These are phyloP conservation scores for Vigna angularis DNA, from an alignment of 306 rosid species.

Conservation along the genomic window DNA sequence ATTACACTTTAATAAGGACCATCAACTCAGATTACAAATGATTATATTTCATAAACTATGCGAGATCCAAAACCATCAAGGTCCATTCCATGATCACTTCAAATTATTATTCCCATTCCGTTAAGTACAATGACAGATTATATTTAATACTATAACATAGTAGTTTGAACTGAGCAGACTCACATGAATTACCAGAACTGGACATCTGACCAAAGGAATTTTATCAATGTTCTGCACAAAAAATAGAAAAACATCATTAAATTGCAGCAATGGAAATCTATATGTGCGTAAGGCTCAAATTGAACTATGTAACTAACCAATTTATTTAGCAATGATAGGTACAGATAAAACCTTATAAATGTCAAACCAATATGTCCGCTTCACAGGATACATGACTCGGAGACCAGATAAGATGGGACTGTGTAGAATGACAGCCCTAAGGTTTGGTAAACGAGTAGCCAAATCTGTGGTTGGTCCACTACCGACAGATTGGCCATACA, in stretches of 20 bases:
- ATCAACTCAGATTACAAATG: background rate
- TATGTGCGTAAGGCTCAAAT: background rate
- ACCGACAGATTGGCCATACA: slow-evolving; percentile 97
- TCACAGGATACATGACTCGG: slow-evolving; percentile 97
- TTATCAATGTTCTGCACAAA: slow-evolving; percentile 90
- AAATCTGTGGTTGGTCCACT: slow-evolving; percentile 94
- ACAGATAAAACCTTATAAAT: slow-evolving; percentile 79
- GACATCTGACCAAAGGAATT: slow-evolving; percentile 78
- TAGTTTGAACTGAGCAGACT: slow-evolving; percentile 52
- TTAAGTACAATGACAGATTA: background rate
- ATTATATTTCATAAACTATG: background rate
- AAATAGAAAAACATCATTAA: slow-evolving; percentile 35
- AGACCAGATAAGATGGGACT: slow-evolving; percentile 96
- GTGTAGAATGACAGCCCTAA: slow-evolving; percentile 95
- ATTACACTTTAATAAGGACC: too few species aligned
- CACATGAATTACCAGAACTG: slow-evolving; percentile 96
- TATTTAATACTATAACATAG: background rate
- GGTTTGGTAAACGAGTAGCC: slow-evolving; percentile 76
- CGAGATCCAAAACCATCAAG: background rate
- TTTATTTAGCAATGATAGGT: background rate
- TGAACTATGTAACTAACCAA: slow-evolving; percentile 22
- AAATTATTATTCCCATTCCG: background rate
- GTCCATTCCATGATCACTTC: background rate
- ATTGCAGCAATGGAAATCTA: background rate
- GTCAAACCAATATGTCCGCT: slow-evolving; percentile 95